Percentiles rank a stretch among this genome's conserved stretches.
Evolutionary conservation across 805 yeast species (phyloP).

Genomic region (Ogataea methylovora): DNA sequence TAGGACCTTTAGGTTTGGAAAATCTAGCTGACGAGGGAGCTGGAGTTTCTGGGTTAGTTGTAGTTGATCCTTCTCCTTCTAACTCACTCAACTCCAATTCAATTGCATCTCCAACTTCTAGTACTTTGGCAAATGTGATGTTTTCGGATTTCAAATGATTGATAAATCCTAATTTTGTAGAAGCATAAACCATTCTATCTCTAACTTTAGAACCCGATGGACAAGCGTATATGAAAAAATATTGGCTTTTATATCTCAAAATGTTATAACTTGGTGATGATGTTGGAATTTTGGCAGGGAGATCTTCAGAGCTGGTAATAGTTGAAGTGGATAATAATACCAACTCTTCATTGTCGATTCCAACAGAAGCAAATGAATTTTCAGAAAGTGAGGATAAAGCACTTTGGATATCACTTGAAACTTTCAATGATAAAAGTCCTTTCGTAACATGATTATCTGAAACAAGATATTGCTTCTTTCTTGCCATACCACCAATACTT

Average conservation of each 20-base stretch:
- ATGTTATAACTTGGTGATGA: constrained; percentile 54
- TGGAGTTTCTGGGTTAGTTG: too few species aligned
- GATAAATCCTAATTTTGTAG: constrained; percentile 59
- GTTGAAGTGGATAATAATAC: constrained; percentile 15
- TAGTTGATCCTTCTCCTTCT: constrained; percentile 9
- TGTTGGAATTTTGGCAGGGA: constrained; percentile 26
- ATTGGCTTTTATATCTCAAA: constrained; percentile 31
- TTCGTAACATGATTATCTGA: constrained; percentile 7
- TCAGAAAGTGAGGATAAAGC: constrained; percentile 1
- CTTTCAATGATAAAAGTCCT: constrained; percentile 7
- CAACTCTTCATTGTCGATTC: constrained; percentile 7
- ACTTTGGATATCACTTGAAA: constrained; percentile 4
- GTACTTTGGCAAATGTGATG: constrained; percentile 34
- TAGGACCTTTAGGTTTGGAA: constrained; percentile 66
- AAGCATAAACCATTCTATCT: constrained; percentile 89
- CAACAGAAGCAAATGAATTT: constrained; percentile 3
- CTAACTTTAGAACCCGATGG: constrained; percentile 87
- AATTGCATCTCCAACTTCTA: constrained; percentile 68
- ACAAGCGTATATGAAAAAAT: constrained; percentile 72
- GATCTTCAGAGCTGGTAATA: constrained; percentile 20
- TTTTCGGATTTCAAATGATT: constrained; percentile 35
- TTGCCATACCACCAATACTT: constrained; percentile 23
- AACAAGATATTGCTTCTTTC: constrained; percentile 15
- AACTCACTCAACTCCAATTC: constrained; percentile 56
- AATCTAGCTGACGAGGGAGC: constrained; percentile 23